Base-by-base conservation (phyloP, 2,329 filamentous ascomycete genomes). In the Lojkania enalia region DNA sequence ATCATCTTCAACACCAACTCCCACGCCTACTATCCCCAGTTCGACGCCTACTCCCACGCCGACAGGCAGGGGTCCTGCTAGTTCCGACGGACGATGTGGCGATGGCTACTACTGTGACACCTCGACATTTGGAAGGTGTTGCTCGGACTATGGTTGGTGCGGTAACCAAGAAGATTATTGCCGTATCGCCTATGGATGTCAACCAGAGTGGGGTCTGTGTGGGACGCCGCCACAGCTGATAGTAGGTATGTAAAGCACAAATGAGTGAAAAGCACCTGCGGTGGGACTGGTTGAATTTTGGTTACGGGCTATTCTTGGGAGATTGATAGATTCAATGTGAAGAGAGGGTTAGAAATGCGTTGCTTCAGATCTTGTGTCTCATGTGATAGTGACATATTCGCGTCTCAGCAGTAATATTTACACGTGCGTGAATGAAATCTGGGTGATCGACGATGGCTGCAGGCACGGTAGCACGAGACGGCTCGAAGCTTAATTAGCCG, bases 121-220 rank as follows among this genome's bases (percentile, higher is more conserved):
- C 0, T 58, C 52, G 3, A 57, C 50, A 5, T 62, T 50, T 39
- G 62, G 62, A 9, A 38, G 48, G 20, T 64, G 62, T 38, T 66
- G 62, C 33, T 57, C 52, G 5, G 51, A 52, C 18, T 66, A 64
- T 41, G 55, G 56, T 2, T 62, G 53, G 51, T 64, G 59, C 45
- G 60, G 60, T 0, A 48, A 38, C 25, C 18, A 47, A 15, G 43
- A 52, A 18, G 54, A 62, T 27, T 62, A 58, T 35, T 64, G 59
- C 43, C 45, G 49, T 11, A 11, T 47, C 12, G 38, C 38, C 7
- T 60, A 47, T 36, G 58, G 58, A 3, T 63, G 60, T 36, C 51
- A 55, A 32, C 49, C 57, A 2, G 31, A 60, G 15, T 63, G 48
- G 38, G 60, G 58, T 9, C 42, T 48, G 9, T 63, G 60, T 42